phyloP scores from a whole-genome alignment of 2,329 filamentous ascomycete species.

The Pseudocercospora cruenta region DNA sequence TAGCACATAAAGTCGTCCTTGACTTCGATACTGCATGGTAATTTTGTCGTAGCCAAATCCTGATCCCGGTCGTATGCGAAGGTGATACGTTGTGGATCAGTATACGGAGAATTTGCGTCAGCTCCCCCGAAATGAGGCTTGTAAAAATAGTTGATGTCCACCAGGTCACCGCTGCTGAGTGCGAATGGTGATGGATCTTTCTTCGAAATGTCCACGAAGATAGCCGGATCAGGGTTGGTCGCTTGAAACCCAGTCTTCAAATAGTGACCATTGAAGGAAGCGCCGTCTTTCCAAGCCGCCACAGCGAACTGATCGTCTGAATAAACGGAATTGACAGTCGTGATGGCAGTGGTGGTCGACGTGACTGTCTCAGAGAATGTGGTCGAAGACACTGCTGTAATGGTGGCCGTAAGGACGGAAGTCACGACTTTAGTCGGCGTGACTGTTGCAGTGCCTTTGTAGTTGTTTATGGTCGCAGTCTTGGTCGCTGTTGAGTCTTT shows the following conservation, averaged over 20 bases:
- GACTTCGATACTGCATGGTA: conserved; percentile 1
- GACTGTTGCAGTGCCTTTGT: background rate
- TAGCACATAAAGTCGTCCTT: conserved; percentile 11
- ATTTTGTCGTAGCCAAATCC: background rate
- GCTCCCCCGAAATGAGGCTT: background rate
- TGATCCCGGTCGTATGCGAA: background rate
- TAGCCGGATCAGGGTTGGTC: background rate
- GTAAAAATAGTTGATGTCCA: background rate
- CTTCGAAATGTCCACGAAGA: background rate
- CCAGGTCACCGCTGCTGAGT: background rate
- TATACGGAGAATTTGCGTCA: background rate
- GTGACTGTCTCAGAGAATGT: background rate
- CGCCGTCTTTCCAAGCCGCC: background rate
- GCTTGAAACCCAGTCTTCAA: background rate
- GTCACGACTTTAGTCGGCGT: background rate
- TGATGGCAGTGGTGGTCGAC: background rate
- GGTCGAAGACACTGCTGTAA: background rate
- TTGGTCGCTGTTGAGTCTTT: background rate
- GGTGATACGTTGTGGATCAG: background rate
- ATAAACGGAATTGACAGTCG: background rate
- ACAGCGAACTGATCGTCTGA: background rate
- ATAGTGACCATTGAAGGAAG: background rate
- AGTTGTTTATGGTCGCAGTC: background rate
- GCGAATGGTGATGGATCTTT: background rate
- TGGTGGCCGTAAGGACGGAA: background rate